These are phyloP conservation scores for Kwoniella shivajii DNA, from an alignment of 1,284 basidiomycete genomes.

Conservation along the genomic window DNA sequence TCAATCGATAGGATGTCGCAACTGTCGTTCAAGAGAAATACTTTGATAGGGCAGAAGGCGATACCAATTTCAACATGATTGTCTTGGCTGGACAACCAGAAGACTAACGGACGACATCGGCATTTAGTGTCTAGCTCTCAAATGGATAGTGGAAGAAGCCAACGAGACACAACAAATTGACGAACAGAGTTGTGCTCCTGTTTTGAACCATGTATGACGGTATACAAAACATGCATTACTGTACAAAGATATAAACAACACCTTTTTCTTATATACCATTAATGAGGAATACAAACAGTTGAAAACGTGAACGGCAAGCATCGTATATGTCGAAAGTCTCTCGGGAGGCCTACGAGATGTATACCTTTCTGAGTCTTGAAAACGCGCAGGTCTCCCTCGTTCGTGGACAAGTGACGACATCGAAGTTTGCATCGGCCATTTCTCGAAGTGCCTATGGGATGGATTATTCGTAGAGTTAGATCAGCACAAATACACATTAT, in stretches of 20 bases:
- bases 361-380: constrained; percentile 76
- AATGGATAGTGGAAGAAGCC: neutral
- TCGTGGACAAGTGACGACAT: constrained; percentile 77
- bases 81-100: constrained; percentile 49
- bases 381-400: constrained; percentile 70
- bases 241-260: neutral
- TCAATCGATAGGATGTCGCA: constrained; percentile 65
- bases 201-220: too few species aligned
- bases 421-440: constrained; percentile 73
- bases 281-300: too few species aligned
- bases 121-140: neutral
- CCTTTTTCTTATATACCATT: too few species aligned
- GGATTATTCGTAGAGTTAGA: neutral
- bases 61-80: constrained; percentile 54
- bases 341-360: constrained; percentile 76
- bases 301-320: too few species aligned
- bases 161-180: too few species aligned
- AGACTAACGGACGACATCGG: too few species aligned
- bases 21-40: constrained; percentile 68
- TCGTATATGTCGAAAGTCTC: too few species aligned
- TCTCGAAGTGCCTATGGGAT: constrained; percentile 76
- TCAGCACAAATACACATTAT: constrained; percentile 4
- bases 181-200: too few species aligned
- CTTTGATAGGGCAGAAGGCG: constrained; percentile 55
- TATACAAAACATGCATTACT: neutral